phyloP scores from a whole-genome alignment of 2,329 filamentous ascomycete species.

The Chaetomium sp. region DNA sequence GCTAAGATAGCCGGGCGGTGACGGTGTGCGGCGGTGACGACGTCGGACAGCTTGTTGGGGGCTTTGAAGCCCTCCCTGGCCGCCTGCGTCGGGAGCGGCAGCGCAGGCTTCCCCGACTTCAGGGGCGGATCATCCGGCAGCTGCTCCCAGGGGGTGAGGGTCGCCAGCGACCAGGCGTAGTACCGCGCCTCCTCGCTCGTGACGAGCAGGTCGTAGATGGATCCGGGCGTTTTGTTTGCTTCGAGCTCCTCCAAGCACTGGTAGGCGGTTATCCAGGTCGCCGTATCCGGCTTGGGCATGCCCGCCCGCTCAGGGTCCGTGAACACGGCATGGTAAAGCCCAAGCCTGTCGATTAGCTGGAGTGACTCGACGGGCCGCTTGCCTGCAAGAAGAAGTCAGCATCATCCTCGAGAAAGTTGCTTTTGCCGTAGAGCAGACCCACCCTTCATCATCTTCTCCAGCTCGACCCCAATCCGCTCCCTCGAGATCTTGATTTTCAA shows the following conservation, averaged over 20 bases:
- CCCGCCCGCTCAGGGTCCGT: constrained; percentile 62
- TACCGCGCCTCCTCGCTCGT: constrained; percentile 67
- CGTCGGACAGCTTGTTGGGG: constrained; percentile 71
- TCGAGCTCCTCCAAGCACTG: constrained; percentile 59
- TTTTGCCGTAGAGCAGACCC: constrained; percentile 20
- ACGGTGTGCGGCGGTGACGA: constrained; percentile 66
- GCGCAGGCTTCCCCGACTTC: constrained; percentile 52
- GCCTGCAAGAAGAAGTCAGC: constrained; percentile 43
- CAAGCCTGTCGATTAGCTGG: constrained; percentile 65
- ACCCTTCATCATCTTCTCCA: constrained; percentile 90
- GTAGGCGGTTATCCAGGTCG: constrained; percentile 66
- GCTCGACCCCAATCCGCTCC: constrained; percentile 82
- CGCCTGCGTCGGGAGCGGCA: constrained; percentile 63
- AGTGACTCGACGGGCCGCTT: constrained; percentile 63
- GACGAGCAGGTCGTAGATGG: constrained; percentile 59
- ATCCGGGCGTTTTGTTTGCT: constrained; percentile 47
- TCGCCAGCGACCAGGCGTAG: constrained; percentile 74
- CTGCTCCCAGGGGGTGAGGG: constrained; percentile 72
- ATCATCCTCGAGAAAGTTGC: not conserved
- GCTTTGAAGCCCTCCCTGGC: constrained; percentile 78
- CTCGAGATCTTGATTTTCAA: constrained; percentile 88
- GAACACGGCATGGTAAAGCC: constrained; percentile 73
- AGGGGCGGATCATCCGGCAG: constrained; percentile 45
- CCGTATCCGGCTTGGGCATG: constrained; percentile 58
- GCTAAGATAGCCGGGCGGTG: constrained; percentile 64